phyloP scores from a whole-genome alignment of 345 rosid genomes.

The Noccaea bulbosa region DNA sequence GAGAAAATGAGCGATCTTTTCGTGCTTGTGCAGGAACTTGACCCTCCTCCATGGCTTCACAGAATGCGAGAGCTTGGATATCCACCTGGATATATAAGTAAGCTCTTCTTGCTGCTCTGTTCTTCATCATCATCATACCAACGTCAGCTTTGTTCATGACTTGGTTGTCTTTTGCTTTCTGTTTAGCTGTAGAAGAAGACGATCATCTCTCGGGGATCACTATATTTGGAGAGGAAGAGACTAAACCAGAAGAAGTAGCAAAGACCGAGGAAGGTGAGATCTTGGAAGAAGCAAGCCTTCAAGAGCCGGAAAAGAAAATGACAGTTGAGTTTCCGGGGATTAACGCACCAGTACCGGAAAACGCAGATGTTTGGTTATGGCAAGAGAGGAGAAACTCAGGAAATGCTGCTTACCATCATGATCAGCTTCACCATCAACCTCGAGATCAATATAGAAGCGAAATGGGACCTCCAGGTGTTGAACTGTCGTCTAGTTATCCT shows the following conservation, averaged over 20 bases:
- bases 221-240: slow-evolving; percentile 69
- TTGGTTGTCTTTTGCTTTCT: slow-evolving; percentile 15
- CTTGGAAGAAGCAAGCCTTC: slow-evolving; percentile 41
- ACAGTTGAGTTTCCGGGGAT: slow-evolving; percentile 77
- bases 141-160: background rate
- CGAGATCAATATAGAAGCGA: slow-evolving; percentile 48
- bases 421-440: slow-evolving; percentile 48
- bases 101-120: background rate
- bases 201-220: slow-evolving; percentile 76
- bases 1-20: background rate
- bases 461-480: slow-evolving; percentile 58
- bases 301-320: slow-evolving; percentile 55
- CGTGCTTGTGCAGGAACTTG: slow-evolving; percentile 67
- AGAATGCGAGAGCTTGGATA: slow-evolving; percentile 98
- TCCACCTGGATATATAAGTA: slow-evolving; percentile 95
- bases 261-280: slow-evolving; percentile 78
- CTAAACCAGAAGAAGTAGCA: slow-evolving; percentile 52
- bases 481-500: slow-evolving; percentile 60
- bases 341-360: slow-evolving; percentile 81
- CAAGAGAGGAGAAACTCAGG: slow-evolving; percentile 45
- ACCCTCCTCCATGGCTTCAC: slow-evolving; percentile 98
- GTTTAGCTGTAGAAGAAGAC: slow-evolving; percentile 56
- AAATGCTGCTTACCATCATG: slow-evolving; percentile 42
- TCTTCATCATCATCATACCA: slow-evolving; percentile 17
- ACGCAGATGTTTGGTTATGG: slow-evolving; percentile 62